These are phyloP conservation scores for Malus hybrid DNA, from an alignment of 331 rosid genomes.

Conservation along the genomic window DNA sequence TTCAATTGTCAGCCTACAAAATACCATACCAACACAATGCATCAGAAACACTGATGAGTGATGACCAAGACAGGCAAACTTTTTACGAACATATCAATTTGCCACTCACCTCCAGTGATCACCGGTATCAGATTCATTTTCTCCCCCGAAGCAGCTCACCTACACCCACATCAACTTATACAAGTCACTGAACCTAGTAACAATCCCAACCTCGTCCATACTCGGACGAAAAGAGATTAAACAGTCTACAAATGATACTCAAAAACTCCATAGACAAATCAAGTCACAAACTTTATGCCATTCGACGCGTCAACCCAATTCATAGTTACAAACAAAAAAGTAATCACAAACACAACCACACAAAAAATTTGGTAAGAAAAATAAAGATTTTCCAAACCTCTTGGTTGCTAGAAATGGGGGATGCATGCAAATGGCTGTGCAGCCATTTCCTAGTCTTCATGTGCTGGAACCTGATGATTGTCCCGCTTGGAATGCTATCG, in stretches of 20 bases:
- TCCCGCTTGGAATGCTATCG: conserved; percentile 63
- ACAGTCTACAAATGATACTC: background rate
- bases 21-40: conserved; percentile 15
- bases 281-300: background rate
- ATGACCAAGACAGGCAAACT: background rate
- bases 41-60: background rate
- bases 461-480: conserved; percentile 85
- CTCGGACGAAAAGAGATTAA: background rate
- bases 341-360: background rate
- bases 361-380: background rate
- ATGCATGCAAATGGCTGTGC: conserved; percentile 93
- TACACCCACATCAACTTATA: conserved; percentile 9
- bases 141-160: conserved; percentile 97
- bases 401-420: conserved; percentile 88
- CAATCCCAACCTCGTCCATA: background rate
- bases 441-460: conserved; percentile 97
- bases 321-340: background rate
- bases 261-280: background rate
- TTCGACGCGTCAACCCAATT: background rate
- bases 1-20: conserved; percentile 59
- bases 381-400: conserved; percentile 34
- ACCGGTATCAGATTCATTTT: conserved; percentile 71
- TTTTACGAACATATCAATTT: background rate
- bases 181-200: background rate
- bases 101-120: conserved; percentile 79